Evolutionary conservation across 345 rosid genomes (phyloP), one percentile per base, ranked within the genome.

Genomic region (Barbarea vulgaris): DNA sequence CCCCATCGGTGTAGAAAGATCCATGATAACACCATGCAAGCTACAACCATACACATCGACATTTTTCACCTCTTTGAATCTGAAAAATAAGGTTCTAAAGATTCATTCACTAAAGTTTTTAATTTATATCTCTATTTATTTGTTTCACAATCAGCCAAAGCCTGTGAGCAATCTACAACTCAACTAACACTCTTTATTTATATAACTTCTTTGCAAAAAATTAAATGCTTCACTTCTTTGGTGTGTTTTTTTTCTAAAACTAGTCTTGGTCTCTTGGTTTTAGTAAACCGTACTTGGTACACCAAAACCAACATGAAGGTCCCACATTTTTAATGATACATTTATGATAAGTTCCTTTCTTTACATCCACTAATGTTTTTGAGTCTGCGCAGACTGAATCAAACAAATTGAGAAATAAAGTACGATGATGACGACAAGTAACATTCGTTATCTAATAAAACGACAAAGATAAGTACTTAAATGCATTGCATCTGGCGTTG

Each of bases 1-100:
- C 72, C 83, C 96, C 97, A 90, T 68, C 93, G 74, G 70, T 91
- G 88, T 60, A 87, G 41, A 57, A 86, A 80, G 47, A 94, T 74
- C 92, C 91, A 91, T 33, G 95, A 83, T 56, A 78, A 36, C 27
- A 88, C n/a, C 76, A 77, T 61, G 76, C 85, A 86, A 82, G 73
- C 81, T 60, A 80, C 11, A 72, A 84, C 72, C 68, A 81, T 42
- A 21, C 61, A 75, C 10, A 79, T 53, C 19, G 85, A 84, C 85
- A 84, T 74, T 24, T 71, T 48, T 27, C 12, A n/a, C 11, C 28
- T 37, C 9, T 51, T 73, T 73, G 57, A 66, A 67, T 59, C 69
- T 31, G 70, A 12, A 44, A 61, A 52, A 31, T 64, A 52, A 73
- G 63, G 44, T 34, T 18, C n/a, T 51, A 48, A 42, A 60, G 42